Conservation (phyloP, 345 rosid species). For the Lenwebbia sp. region DNA sequence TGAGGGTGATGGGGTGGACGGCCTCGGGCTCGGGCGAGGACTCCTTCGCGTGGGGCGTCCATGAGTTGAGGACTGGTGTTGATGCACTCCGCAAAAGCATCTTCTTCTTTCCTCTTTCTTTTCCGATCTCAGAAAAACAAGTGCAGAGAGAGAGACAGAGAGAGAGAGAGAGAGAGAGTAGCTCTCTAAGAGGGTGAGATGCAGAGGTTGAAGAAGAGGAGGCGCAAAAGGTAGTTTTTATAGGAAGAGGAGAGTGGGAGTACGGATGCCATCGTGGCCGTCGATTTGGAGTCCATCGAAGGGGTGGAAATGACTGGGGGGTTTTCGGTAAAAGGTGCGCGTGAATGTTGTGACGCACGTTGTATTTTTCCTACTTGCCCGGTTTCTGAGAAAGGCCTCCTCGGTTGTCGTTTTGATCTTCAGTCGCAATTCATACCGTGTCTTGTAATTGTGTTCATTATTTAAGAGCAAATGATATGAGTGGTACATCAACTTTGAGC, state of each 20-base stretch:
- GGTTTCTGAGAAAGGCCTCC: not conserved
- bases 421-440: no score
- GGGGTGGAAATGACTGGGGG: not conserved
- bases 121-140: not conserved
- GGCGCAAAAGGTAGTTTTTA: not conserved
- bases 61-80: slow-evolving; percentile 55
- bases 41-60: slow-evolving; percentile 39
- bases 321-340: not conserved
- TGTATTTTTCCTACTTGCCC: not conserved
- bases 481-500: no score
- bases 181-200: not conserved
- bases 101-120: not conserved
- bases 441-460: no score
- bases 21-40: slow-evolving; percentile 30
- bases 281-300: not conserved
- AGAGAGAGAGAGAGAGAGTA: not conserved
- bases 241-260: not conserved
- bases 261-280: slow-evolving; percentile 14
- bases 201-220: not conserved
- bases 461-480: not conserved
- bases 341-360: not conserved
- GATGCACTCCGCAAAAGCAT: slow-evolving; percentile 82
- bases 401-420: not conserved
- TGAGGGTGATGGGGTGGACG: slow-evolving; percentile 12
- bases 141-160: not conserved